Evolutionary conservation across 2,329 filamentous ascomycete species (phyloP).

Genomic region (Plectosphaerella plurivora): DNA sequence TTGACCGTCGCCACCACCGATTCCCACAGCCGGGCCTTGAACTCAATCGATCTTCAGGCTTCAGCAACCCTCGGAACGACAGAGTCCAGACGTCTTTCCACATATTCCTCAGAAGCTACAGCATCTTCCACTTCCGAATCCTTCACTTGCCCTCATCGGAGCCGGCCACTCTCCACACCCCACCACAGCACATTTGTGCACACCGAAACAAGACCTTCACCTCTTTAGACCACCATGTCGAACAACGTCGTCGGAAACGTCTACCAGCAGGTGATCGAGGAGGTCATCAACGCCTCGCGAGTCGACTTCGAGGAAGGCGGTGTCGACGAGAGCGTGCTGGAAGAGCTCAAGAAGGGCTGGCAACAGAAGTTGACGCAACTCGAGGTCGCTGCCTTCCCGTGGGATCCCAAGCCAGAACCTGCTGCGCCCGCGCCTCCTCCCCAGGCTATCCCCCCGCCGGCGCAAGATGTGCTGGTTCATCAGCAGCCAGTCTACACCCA

Average conservation of each 20-base stretch:
- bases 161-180: too few relatives aligned
- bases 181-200: too few relatives aligned
- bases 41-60: too few relatives aligned
- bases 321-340: constrained; percentile 79
- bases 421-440: constrained; percentile 30
- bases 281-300: constrained; percentile 87
- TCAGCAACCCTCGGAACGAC: too few relatives aligned
- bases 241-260: constrained; percentile 65
- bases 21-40: too few relatives aligned
- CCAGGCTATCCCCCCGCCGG: constrained; percentile 20
- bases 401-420: constrained; percentile 81
- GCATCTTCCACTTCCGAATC: too few relatives aligned
- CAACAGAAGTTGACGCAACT: constrained; percentile 84
- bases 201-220: too few relatives aligned
- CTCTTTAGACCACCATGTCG: constrained; percentile 41
- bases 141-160: too few relatives aligned
- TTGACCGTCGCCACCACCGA: too few relatives aligned
- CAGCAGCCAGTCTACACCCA: constrained; percentile 22
- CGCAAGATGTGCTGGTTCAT: constrained; percentile 9
- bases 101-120: too few relatives aligned
- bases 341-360: constrained; percentile 86
- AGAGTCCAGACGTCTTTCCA: too few relatives aligned
- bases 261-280: constrained; percentile 73
- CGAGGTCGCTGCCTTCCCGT: constrained; percentile 84
- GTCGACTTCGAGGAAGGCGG: constrained; percentile 97